These are phyloP conservation scores for Suillus ampliporus DNA, from an alignment of 768 basidiomycete genomes.

Conservation along the genomic window DNA sequence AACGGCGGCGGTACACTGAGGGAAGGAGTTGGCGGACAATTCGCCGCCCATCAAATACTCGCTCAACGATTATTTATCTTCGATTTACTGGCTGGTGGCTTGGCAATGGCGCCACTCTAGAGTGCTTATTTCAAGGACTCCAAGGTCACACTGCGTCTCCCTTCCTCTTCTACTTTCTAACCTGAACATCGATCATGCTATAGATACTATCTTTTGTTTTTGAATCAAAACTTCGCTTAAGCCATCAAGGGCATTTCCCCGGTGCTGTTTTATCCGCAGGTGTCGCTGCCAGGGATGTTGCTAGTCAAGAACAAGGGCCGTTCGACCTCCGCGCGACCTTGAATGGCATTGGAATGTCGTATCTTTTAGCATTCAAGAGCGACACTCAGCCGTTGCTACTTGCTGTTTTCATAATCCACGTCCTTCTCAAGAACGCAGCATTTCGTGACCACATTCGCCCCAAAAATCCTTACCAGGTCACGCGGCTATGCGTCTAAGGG, in stretches of 20 bases:
- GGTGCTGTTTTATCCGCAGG: conserved; percentile 13
- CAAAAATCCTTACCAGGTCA: no score
- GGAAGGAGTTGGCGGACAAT: conserved; percentile 13
- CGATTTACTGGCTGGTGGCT: conserved; percentile 50
- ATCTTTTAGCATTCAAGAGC: not conserved
- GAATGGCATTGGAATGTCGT: not conserved
- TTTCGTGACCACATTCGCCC: no score
- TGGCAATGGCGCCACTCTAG: conserved; percentile 57
- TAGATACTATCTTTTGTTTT: conserved; percentile 69
- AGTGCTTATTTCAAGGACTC: conserved; percentile 66
- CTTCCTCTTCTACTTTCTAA: not conserved
- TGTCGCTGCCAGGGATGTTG: conserved; percentile 18
- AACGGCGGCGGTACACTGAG: conserved; percentile 53
- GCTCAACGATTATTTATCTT: conserved; percentile 57
- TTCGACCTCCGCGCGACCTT: not conserved
- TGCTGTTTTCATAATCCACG: conserved; percentile 45
- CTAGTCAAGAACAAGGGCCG: conserved; percentile 2
- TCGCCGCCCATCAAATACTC: conserved; percentile 41
- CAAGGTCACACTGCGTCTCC: conserved; percentile 47
- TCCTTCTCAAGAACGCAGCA: no score
- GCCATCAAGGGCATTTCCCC: conserved; percentile 22
- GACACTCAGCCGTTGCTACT: conserved; percentile 30
- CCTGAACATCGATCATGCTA: not conserved
- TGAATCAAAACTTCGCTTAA: conserved; percentile 40
- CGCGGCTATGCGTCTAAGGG: no score